Conservation (phyloP, 169 alveolate species). For the Eimeria brunetti region DNA sequence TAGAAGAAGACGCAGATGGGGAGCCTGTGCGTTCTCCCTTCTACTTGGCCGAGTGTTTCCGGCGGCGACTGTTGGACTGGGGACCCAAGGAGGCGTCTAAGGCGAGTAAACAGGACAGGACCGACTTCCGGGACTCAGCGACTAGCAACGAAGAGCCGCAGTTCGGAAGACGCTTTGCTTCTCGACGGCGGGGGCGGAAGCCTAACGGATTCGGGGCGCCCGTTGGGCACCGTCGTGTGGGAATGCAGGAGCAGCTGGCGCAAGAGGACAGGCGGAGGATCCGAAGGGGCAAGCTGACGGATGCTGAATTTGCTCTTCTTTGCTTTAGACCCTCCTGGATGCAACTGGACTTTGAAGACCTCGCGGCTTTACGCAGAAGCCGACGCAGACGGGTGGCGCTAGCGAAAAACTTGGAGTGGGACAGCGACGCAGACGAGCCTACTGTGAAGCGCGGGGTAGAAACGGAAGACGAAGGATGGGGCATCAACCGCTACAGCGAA, state of each 20-base stretch:
- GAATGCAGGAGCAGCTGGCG: slow-evolving; percentile 67
- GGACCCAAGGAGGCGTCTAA: slow-evolving; percentile 1
- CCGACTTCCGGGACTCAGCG: slow-evolving; percentile 11
- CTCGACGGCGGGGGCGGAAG: slow-evolving; percentile 33
- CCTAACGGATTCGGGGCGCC: slow-evolving; percentile 8
- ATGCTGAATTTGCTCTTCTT: slow-evolving; percentile 76
- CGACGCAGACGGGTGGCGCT: slow-evolving; percentile 70
- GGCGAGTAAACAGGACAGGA: background rate
- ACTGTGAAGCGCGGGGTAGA: slow-evolving; percentile 34
- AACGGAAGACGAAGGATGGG: slow-evolving; percentile 63
- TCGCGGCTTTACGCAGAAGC: slow-evolving; percentile 43
- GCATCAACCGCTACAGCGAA: slow-evolving; percentile 61
- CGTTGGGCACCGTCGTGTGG: slow-evolving; percentile 54
- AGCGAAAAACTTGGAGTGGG: slow-evolving; percentile 79
- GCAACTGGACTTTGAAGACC: slow-evolving; percentile 60
- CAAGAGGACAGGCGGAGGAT: slow-evolving; percentile 74
- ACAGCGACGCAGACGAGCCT: slow-evolving; percentile 76
- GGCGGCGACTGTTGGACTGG: slow-evolving; percentile 65
- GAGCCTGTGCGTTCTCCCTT: slow-evolving; percentile 74
- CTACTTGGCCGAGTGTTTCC: slow-evolving; percentile 70
- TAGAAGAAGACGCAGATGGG: slow-evolving; percentile 18
- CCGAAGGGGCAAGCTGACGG: slow-evolving; percentile 78
- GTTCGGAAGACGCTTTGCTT: slow-evolving; percentile 35
- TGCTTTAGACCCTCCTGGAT: slow-evolving; percentile 75
- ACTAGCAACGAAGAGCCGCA: slow-evolving; percentile 1